Evolutionary conservation across 164 flowering plant species (phyloP), one percentile per base, ranked within the genome.

Genomic region (Hamamelis virginiana): DNA sequence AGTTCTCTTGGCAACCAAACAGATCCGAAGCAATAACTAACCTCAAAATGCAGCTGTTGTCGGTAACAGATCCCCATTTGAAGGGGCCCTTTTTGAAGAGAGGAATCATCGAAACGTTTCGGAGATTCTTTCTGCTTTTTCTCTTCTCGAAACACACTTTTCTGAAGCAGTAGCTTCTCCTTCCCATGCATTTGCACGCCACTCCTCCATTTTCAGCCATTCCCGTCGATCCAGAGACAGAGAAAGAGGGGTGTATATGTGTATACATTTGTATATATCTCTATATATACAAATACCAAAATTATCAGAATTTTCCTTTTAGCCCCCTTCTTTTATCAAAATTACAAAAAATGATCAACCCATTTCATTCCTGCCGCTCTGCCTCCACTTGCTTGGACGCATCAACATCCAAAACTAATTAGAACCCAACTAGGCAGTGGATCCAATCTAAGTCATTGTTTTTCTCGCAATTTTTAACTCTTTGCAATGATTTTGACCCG

Each of bases 151-250:
- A 70, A 33, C 56, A 53, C 4, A 52, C 38, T 27, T 72, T 62
- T 52, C 50, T 59, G 65, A 52, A 43, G 72, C 21, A n/a, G 61
- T 16, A 77, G 55, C 56, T 69, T 63, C 78, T 71, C 23, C 69
- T 50, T 14, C 23, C 74, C 12, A 64, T 46, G 47, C 81, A 80
- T 48, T 62, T 71, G 67, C 77, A 77, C 14, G 71, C 73, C 15
- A 67, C 52, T 55, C 70, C 69, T 9, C 71, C 69, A 53, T 55
- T 68, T 60, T 72, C 80, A n/a, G 82, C 84, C 80, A 76, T 76
- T 64, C 46, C 65, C 51, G 27, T 67, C 67, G 58, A 60, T 41
- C 62, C 8, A 46, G 50, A 46, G 16, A 46, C 14, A 46, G 13
- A 12, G 13, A 15, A 12, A 46, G 11, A 46, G 41, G 6, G 4